Conservation (phyloP, 257 asterid species). For the Solanum pinnatisectum region DNA sequence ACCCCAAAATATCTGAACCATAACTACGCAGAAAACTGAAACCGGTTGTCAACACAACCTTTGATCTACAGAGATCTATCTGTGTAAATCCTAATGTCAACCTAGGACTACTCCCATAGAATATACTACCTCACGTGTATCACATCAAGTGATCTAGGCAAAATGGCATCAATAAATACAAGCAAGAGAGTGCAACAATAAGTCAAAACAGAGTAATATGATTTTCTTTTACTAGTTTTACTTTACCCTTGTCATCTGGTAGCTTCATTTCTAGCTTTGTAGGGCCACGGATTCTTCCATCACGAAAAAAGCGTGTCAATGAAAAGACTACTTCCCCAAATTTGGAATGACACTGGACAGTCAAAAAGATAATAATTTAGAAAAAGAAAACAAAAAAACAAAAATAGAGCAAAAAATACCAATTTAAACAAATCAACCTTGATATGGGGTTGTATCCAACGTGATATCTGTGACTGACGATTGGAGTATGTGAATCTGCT, state of each 20-base stretch:
- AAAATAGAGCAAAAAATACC: background rate
- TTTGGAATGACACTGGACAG: conserved; percentile 70
- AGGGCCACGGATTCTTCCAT: conserved; percentile 41
- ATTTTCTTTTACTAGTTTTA: background rate
- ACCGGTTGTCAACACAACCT: background rate
- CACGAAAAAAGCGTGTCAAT: conserved; percentile 81
- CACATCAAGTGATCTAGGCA: background rate
- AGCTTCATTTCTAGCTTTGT: conserved; percentile 43
- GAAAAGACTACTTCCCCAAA: conserved; percentile 89
- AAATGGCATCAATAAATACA: background rate
- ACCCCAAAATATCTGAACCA: background rate
- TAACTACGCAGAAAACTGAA: background rate
- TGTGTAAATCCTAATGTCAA: background rate
- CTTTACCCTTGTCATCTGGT: conserved; percentile 37
- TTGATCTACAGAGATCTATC: background rate
- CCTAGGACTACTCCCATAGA: background rate
- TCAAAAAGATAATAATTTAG: conserved; percentile 4
- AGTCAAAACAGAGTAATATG: background rate
- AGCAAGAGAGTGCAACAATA: background rate
- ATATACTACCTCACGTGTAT: background rate
- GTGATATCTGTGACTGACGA: conserved; percentile 77
- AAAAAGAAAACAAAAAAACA: background rate
- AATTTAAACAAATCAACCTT: conserved; percentile 45
- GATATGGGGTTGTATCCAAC: conserved; percentile 87
- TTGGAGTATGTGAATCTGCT: conserved; percentile 60